Conservation (phyloP, 73 alveolate species). For the Tetrahymena elliotti region DNA sequence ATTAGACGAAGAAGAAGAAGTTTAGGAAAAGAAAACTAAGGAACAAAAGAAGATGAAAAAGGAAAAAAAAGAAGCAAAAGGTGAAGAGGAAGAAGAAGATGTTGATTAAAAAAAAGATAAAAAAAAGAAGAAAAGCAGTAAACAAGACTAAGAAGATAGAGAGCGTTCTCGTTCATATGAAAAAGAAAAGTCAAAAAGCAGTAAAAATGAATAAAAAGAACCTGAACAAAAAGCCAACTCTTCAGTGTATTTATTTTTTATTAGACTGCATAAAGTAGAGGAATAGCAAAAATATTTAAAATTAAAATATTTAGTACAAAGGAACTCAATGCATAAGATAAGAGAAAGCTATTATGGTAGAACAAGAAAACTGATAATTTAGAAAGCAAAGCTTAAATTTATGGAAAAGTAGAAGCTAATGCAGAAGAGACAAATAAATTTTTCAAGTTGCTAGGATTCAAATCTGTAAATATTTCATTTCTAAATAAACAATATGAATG, state of each 20-base stretch:
- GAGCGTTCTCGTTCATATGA: not conserved
- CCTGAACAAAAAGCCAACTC: not conserved
- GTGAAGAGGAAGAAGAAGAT: not conserved
- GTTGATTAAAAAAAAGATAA: not conserved
- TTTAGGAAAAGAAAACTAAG: not conserved
- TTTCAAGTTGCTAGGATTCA: not conserved
- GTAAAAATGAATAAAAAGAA: not conserved
- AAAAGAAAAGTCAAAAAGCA: not conserved
- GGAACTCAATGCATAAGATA: not conserved
- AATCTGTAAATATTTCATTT: not conserved
- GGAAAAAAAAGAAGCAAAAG: not conserved
- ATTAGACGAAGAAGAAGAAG: not conserved
- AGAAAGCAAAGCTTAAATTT: not conserved
- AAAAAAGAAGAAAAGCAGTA: not conserved
- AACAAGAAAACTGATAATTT: not conserved
- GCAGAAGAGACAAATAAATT: not conserved
- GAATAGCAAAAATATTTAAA: not conserved
- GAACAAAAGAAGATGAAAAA: not conserved
- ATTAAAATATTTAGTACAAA: not conserved
- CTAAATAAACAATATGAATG: no score
- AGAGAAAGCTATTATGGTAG: not conserved
- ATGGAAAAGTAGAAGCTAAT: not conserved
- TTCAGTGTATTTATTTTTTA: not conserved
- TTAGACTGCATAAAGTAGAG: not conserved
- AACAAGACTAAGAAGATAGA: not conserved